A percentile compares a stretch with the other conserved stretches of the same genome.
Evolutionary conservation across 805 yeast species (phyloP).

Genomic region (Wickerhamomyces silvicola): DNA sequence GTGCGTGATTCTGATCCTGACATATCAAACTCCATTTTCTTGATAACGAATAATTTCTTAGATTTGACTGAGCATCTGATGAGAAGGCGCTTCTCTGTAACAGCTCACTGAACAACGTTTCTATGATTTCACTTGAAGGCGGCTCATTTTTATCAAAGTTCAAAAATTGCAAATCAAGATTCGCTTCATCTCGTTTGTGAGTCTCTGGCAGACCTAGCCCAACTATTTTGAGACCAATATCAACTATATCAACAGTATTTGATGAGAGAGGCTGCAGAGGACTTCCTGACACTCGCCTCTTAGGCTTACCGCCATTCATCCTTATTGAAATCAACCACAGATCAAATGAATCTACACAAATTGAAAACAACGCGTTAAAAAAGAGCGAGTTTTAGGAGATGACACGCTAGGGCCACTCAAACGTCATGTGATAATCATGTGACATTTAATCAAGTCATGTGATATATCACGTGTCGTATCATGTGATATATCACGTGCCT

Average conservation of each 20-base stretch:
- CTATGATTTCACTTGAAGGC: constrained; percentile 20
- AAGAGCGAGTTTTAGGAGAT: too few relatives aligned
- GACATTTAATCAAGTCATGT: too few relatives aligned
- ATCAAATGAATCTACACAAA: too few relatives aligned
- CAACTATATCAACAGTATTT: constrained; percentile 12
- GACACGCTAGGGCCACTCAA: too few relatives aligned
- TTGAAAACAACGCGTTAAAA: too few relatives aligned
- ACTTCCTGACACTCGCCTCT: too few relatives aligned
- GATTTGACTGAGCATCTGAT: constrained; percentile 14
- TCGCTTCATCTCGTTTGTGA: constrained; percentile 1
- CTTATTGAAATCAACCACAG: too few relatives aligned
- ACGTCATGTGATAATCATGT: too few relatives aligned
- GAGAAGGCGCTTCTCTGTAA: constrained; percentile 17
- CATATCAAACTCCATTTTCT: constrained; percentile 24
- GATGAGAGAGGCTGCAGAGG: too few relatives aligned
- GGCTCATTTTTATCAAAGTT: constrained; percentile 23
- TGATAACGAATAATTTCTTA: constrained; percentile 9
- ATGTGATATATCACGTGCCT: too few relatives aligned
- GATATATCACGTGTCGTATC: too few relatives aligned
- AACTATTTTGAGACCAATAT: constrained; percentile 18
- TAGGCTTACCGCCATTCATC: too few relatives aligned
- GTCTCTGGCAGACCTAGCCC: constrained; percentile 13
- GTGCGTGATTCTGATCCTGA: constrained; percentile 14
- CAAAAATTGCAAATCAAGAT: constrained; percentile 18
- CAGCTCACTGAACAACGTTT: constrained; percentile 14